These are phyloP conservation scores for Sphaerulina vaccinii DNA, from an alignment of 2,329 filamentous ascomycete genomes.

Conservation along the genomic window DNA sequence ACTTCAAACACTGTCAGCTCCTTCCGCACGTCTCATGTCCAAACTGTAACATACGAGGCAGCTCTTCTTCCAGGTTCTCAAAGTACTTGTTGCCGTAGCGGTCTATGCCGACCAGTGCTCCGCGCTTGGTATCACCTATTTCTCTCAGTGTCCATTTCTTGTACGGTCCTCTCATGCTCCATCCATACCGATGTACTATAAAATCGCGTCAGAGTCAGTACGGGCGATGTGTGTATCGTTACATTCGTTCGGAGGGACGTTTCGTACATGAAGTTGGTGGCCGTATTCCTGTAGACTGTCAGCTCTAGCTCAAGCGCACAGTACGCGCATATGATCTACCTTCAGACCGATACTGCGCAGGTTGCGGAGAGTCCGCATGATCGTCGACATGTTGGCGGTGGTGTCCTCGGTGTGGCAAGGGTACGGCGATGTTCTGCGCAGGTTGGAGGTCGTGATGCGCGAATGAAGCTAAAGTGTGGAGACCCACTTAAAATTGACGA, in stretches of 20 bases:
- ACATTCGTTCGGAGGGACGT: slow-evolving; percentile 23
- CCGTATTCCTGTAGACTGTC: slow-evolving; percentile 69
- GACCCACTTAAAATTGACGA: background rate
- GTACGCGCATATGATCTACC: slow-evolving; percentile 51
- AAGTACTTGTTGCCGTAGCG: slow-evolving; percentile 96
- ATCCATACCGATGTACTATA: slow-evolving; percentile 39
- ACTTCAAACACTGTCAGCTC: slow-evolving; percentile 52
- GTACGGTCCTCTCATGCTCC: background rate
- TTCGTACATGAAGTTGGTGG: slow-evolving; percentile 85
- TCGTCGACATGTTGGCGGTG: slow-evolving; percentile 75
- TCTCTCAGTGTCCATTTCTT: slow-evolving; percentile 1
- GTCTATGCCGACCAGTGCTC: slow-evolving; percentile 79
- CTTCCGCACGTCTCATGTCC: slow-evolving; percentile 2
- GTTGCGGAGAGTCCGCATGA: slow-evolving; percentile 82
- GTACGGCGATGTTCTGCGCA: slow-evolving; percentile 2
- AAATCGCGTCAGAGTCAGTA: slow-evolving; percentile 18
- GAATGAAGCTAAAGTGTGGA: background rate
- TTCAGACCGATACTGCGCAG: slow-evolving; percentile 84
- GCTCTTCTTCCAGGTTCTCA: slow-evolving; percentile 86
- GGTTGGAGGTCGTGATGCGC: slow-evolving; percentile 5
- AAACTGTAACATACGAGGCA: slow-evolving; percentile 67
- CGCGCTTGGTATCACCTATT: slow-evolving; percentile 92
- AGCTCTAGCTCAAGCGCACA: slow-evolving; percentile 24
- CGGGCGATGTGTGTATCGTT: background rate
- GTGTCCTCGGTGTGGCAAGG: slow-evolving; percentile 15